Evolutionary conservation across 1,284 basidiomycete genomes (phyloP).

Genomic region (Ceratobasidium sp.): DNA sequence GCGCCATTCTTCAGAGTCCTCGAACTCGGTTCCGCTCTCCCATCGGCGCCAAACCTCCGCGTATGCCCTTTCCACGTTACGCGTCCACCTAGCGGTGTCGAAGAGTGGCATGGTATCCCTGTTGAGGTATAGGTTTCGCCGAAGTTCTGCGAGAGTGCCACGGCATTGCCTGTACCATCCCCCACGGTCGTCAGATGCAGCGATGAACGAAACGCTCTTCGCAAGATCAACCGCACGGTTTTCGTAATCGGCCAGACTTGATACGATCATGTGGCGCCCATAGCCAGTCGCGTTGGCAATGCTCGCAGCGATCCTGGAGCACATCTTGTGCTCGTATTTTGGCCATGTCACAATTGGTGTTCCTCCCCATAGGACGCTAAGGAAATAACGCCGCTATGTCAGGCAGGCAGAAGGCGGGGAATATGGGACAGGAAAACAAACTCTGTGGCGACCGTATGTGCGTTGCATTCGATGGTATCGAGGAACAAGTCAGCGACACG

Average conservation of each 20-base stretch:
- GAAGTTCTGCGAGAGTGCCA: conserved; percentile 57
- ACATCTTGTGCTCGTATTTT: conserved; percentile 65
- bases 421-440: conserved; percentile 48
- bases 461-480: conserved; percentile 71
- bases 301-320: conserved; percentile 65
- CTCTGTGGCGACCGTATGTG: conserved; percentile 68
- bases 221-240: conserved; percentile 61
- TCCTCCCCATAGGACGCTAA: conserved; percentile 63
- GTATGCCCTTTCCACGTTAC: conserved; percentile 62
- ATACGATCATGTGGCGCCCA: conserved; percentile 63
- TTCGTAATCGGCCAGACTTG: conserved; percentile 61
- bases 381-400: background rate
- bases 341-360: conserved; percentile 68
- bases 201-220: conserved; percentile 53
- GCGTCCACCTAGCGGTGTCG: conserved; percentile 63
- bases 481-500: conserved; percentile 65
- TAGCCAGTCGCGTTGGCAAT: conserved; percentile 64
- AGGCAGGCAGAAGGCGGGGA: background rate
- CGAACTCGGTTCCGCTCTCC: conserved; percentile 60
- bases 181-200: conserved; percentile 44
- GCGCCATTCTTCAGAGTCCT: conserved; percentile 54
- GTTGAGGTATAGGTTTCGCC: conserved; percentile 59
- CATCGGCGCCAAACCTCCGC: conserved; percentile 63
- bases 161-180: conserved; percentile 46
- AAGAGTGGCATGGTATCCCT: conserved; percentile 62